Evolutionary conservation across 306 rosid genomes (phyloP).

Genomic region (apple (Malus domestica)): DNA sequence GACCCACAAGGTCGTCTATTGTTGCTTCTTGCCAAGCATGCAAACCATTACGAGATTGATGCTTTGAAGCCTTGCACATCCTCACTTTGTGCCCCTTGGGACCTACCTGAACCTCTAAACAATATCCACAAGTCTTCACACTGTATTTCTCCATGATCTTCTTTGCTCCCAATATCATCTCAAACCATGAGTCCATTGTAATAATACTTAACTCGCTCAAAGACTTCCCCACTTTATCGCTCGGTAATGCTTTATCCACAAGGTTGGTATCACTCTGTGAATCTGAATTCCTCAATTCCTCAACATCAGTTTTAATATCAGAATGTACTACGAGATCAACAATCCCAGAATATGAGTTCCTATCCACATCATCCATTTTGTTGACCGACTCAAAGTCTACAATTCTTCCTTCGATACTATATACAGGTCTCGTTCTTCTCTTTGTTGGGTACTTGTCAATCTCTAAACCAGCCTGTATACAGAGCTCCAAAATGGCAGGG

Average conservation of each 20-base stretch:
- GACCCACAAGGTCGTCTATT: constrained; percentile 56
- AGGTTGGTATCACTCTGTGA: constrained; percentile 10
- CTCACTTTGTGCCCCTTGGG: constrained; percentile 89
- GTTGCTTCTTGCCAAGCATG: constrained; percentile 94
- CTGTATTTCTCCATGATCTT: constrained; percentile 65
- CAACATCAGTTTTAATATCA: constrained; percentile 10
- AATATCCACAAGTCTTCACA: constrained; percentile 75
- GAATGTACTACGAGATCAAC: constrained; percentile 4
- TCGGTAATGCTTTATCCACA: constrained; percentile 16
- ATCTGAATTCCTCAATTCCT: constrained; percentile 22
- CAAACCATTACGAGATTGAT: constrained; percentile 78
- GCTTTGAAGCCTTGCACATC: constrained; percentile 81
- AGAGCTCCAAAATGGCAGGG: constrained; percentile 78
- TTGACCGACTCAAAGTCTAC: constrained; percentile 63
- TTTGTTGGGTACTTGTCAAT: constrained; percentile 48
- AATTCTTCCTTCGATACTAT: constrained; percentile 75
- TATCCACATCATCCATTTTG: constrained; percentile 20
- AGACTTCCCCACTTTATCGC: constrained; percentile 17
- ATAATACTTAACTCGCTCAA: constrained; percentile 33
- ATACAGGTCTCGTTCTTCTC: constrained; percentile 81
- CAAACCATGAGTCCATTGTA: constrained; percentile 64
- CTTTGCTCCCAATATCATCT: constrained; percentile 61
- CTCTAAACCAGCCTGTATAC: constrained; percentile 81
- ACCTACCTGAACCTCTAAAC: constrained; percentile 81
- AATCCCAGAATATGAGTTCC: constrained; percentile 11